Base-by-base conservation (phyloP, 257 asterid genomes). In the Capsicum chinense region DNA sequence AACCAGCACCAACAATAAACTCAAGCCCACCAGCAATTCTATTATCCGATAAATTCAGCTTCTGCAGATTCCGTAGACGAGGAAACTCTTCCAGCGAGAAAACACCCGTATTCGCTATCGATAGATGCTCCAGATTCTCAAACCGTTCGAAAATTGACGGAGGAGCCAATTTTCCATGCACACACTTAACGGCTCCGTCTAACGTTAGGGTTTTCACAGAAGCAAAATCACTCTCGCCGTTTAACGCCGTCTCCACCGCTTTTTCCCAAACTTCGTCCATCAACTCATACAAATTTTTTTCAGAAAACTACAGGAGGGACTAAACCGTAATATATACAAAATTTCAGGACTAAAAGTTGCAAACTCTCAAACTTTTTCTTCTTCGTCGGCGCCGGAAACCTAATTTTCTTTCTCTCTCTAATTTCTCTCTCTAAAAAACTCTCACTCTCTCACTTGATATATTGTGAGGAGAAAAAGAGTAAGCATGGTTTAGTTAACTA, bases 251-350 rank as follows among this genome's bases (percentile, higher is more conserved):
- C 90, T 92, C 98, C 87, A 95, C 94, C 80, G 98, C 98, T 79
- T 94, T 92, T 89, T 93, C 98, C 98, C 99, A 95, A 89, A 92
- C 93, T 94, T 93, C 97, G 84, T 95, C 98, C 99, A 95, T 95
- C 81, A 81, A 66, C 81, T 60, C 69, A 64, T 9, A 70, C 50
- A 68, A 73, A 60, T 15, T 39, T 39, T 1, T 21, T 62, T 10
- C 5, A 21, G 39, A 73, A 37, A 80, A 81, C 5, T 52, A 79
- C 39, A 42, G 56, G 83, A 67, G 74, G 14, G 8, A 67, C 21
- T 5, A 26, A 64, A 26, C 44, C 79, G 10, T 37, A 82, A 48
- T 42, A 76, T 7, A 76, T 59, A 56, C 42, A 67, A 21, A 14
- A 21, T 33, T 39, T 66, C 17, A 7, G 62, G 26, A 37, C 9